Evolutionary conservation across 1,284 basidiomycete genomes (phyloP), one percentile per base, ranked within the genome.

Genomic region (Moesziomyces globuligerus): DNA sequence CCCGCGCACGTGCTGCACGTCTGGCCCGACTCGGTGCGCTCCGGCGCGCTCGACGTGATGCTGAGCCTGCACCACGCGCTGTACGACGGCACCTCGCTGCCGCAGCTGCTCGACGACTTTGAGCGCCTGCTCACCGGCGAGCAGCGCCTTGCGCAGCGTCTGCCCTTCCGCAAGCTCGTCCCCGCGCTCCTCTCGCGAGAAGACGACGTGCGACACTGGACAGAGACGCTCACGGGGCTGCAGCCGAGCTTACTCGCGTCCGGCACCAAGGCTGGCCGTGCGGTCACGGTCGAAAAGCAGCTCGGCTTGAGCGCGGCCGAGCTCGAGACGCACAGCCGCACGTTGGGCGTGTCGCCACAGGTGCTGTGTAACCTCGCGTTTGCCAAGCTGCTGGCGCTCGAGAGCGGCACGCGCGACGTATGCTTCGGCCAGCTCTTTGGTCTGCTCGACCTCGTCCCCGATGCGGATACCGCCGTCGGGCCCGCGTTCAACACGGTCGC

Each of bases 381-480:
- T 25, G 76, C 73, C 11, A 74, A 71, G 53, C 51, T 78, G 39
- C 47, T 80, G 10, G 69, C 74, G 8, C 21, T 68, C 20, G 60
- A 69, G 36, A 70, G 58, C 11, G 44, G 40, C 4, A 48, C 57
- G 0, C 40, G 65, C 3, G 73, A 80, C 41, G 68, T 81, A 3
- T 74, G 77, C 53, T 76, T 81, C 49, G 79, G 78, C 1, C 76
- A 80, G 59, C 66, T 81, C 8, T 62, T 80, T 17, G 69, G 72
- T 10, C 50, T 81, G 18, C 48, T 79, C 13, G 70, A 74, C 39
- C 57, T 69, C 7, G 43, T 72, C 28, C 65, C 57, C 0, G 72
- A 69, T n/a, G 76, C 69, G 1, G 68, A 74, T 23, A 66, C 61
- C 4, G 62, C 73, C 28, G 55, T 81, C 17, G 78, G 78, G 7